Evolutionary conservation across 805 yeast species (phyloP).

Genomic region (Cyberlindnera mycetangii): DNA sequence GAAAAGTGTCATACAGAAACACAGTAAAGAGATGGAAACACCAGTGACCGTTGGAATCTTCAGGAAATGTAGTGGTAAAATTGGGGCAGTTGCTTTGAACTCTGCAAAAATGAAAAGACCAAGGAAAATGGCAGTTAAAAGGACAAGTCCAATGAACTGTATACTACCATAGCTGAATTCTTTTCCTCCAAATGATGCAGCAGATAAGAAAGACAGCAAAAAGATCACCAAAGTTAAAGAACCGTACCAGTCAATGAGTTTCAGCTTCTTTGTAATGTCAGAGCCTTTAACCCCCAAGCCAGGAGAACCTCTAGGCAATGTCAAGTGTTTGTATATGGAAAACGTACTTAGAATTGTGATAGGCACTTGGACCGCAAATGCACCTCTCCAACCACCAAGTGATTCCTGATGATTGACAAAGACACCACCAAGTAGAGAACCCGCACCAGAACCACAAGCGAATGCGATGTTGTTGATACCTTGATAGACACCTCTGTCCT

Average conservation of each 20-base stretch:
- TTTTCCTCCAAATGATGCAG: slow-evolving; percentile 53
- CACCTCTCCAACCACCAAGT: slow-evolving; percentile 46
- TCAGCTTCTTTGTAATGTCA: slow-evolving; percentile 44
- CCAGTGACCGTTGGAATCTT: slow-evolving; percentile 58
- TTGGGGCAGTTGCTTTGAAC: slow-evolving; percentile 49
- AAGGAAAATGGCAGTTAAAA: slow-evolving; percentile 37
- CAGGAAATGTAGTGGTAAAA: slow-evolving; percentile 56
- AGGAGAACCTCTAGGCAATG: slow-evolving; percentile 47
- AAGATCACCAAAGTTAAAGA: slow-evolving; percentile 43
- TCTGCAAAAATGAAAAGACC: slow-evolving; percentile 42
- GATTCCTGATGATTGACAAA: slow-evolving; percentile 35
- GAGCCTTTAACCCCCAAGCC: slow-evolving; percentile 48
- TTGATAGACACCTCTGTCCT: slow-evolving; percentile 78
- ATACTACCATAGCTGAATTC: slow-evolving; percentile 39
- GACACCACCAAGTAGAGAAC: slow-evolving; percentile 63
- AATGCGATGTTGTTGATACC: slow-evolving; percentile 76
- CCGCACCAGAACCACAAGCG: slow-evolving; percentile 73
- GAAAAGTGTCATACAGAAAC: slow-evolving; percentile 38
- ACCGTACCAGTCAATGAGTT: slow-evolving; percentile 55
- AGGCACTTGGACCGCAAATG: slow-evolving; percentile 53
- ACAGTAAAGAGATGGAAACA: slow-evolving; percentile 63
- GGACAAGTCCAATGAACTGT: slow-evolving; percentile 31
- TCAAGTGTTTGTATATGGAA: slow-evolving; percentile 36
- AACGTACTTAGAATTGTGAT: slow-evolving; percentile 43
- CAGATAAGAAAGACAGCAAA: slow-evolving; percentile 43